Conservation (phyloP, 371 early-diverging fungal species). For the Mortierella sp. region DNA sequence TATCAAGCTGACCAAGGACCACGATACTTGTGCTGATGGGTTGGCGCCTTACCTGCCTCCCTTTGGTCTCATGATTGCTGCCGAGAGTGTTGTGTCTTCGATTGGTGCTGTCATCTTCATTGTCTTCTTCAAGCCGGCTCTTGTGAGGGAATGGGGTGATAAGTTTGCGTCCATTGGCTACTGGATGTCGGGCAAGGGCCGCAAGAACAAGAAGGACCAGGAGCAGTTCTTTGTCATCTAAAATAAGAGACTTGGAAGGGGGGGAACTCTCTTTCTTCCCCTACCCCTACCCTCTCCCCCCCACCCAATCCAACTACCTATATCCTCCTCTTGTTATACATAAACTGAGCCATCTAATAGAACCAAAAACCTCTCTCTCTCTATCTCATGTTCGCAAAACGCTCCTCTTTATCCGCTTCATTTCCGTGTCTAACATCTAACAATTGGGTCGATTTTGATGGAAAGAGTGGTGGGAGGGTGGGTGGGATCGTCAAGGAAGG, state of each 20-base stretch:
- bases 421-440: too few species aligned
- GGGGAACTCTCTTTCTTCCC: too few species aligned
- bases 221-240: slow-evolving; percentile 69
- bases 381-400: too few species aligned
- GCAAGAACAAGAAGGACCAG: slow-evolving; percentile 57
- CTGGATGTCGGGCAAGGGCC: slow-evolving; percentile 42
- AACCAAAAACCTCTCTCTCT: too few species aligned
- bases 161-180: slow-evolving; percentile 56
- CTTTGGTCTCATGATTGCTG: slow-evolving; percentile 65
- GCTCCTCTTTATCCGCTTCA: too few species aligned
- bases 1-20: slow-evolving; percentile 52
- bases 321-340: too few species aligned
- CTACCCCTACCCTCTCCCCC: too few species aligned
- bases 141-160: slow-evolving; percentile 68
- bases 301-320: neutral
- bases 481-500: too few species aligned
- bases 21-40: slow-evolving; percentile 52
- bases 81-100: slow-evolving; percentile 65
- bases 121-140: slow-evolving; percentile 68
- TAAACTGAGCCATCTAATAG: too few species aligned
- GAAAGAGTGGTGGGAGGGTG: too few species aligned
- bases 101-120: slow-evolving; percentile 69
- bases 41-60: slow-evolving; percentile 58
- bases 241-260: neutral
- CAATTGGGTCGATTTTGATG: too few species aligned